phyloP scores from a whole-genome alignment of 2,329 filamentous ascomycete species.

The Fusarium penzigii region DNA sequence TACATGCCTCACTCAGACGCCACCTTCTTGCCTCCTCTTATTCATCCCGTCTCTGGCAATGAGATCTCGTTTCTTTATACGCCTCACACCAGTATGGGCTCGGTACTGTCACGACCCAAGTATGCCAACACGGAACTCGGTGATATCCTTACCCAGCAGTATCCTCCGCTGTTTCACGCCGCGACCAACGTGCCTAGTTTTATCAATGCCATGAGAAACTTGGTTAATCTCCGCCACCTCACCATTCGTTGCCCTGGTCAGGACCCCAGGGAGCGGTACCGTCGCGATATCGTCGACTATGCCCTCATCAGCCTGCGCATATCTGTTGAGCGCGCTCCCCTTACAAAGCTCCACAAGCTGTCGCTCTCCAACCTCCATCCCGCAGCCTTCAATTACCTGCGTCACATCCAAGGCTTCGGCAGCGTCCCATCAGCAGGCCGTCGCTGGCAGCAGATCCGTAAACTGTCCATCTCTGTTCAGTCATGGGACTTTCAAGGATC shows the following conservation, averaged over 20 bases:
- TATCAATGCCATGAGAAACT: constrained; percentile 68
- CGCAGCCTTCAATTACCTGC: constrained; percentile 74
- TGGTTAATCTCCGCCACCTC: constrained; percentile 72
- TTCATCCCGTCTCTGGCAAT: constrained; percentile 74
- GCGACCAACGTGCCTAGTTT: constrained; percentile 87
- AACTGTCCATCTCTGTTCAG: constrained; percentile 72
- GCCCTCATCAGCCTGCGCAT: constrained; percentile 85
- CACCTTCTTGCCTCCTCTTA: constrained; percentile 81
- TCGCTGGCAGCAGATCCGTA: constrained; percentile 76
- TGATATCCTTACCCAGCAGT: constrained; percentile 81
- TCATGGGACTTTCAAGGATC: constrained; percentile 64
- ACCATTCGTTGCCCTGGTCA: constrained; percentile 77
- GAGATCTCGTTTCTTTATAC: constrained; percentile 82
- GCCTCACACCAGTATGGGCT: constrained; percentile 68
- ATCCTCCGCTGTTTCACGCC: constrained; percentile 85
- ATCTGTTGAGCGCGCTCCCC: constrained; percentile 71
- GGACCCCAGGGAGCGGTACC: constrained; percentile 66
- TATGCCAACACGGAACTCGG: constrained; percentile 80
- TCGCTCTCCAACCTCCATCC: constrained; percentile 75
- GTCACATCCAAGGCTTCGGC: constrained; percentile 73
- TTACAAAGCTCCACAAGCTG: constrained; percentile 67
- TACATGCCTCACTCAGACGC: constrained; percentile 73
- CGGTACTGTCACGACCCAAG: constrained; percentile 66
- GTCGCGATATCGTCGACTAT: constrained; percentile 81
- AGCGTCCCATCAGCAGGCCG: constrained; percentile 69